Evolutionary conservation across 1,284 basidiomycete species (phyloP), one percentile per base, ranked within the genome.

Genomic region (Sporisorium sorghi): DNA sequence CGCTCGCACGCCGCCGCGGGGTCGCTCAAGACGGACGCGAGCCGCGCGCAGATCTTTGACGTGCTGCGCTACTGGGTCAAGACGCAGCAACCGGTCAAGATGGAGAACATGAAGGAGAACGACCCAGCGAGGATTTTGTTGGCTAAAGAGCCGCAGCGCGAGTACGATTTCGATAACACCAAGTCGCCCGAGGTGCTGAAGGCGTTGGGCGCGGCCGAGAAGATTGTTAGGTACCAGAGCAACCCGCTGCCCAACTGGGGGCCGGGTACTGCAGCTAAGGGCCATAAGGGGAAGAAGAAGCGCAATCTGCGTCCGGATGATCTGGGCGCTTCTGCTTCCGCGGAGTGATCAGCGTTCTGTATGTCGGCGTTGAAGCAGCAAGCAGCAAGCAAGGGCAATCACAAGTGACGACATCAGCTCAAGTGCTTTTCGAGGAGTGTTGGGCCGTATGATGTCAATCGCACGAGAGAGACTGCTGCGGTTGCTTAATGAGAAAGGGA

Each of bases 191-290:
- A 60, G 32, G 65, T 80, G 21, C 32, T 72, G 21, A 42, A 32
- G n/a, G 65, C 55, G 14, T 54, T 68, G 46, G 69, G 69, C 5
- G 55, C 61, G 24, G 40, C 56, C 5, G 65, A 71, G 37, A 76
- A 70, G 48, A 21, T 66, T 23, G 42, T 90, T 0, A 89, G 93
- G 50, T 98, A 98, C 86, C 96, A 97, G 85, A 88, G 90, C 77
- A 98, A 97, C 83, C 96, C 96, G 3, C 88, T 90, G 40, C 88
- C 91, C 2, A 89, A 97, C 83, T 99, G 96, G 96, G 96, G 96
- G 0, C 96, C 96, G 0, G 85, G 85, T 5, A 81, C 79, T 5
- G 83, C 83, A 3, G 83, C 83, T 17, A 79, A 78, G 60, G 78
- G 78, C 2, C 78, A 80, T 33, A 71, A 71, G 64, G 67, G 63